Percentiles rank a stretch among this genome's conserved stretches.
phyloP scores from a whole-genome alignment of 371 early-diverging fungal genomes.

The Blakeslea trispora region DNA sequence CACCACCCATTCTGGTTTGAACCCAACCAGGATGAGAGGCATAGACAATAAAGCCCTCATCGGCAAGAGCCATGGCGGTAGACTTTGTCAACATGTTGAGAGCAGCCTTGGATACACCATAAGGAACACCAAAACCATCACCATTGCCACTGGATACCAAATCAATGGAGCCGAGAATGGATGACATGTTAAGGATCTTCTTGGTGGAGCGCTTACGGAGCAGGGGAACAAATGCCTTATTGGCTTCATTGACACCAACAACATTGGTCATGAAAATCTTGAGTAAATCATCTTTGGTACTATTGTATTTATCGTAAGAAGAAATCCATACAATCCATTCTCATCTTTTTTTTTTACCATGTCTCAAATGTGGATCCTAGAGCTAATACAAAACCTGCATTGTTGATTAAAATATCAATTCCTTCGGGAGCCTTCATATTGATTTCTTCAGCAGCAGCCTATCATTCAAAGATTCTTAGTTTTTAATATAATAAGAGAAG shows the following conservation, averaged over 20 bases:
- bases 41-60: constrained; percentile 16
- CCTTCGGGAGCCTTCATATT: constrained; percentile 9
- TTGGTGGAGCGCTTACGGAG: constrained; percentile 12
- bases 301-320: not conserved
- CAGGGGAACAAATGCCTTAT: constrained; percentile 16
- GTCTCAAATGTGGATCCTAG: not conserved
- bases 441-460: constrained; percentile 6
- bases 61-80: constrained; percentile 5
- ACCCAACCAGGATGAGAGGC: constrained; percentile 22
- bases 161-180: constrained; percentile 12
- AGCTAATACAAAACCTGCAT: constrained; percentile 6
- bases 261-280: constrained; percentile 13
- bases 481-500: no score
- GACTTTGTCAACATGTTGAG: constrained; percentile 14
- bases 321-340: not conserved
- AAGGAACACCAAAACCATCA: constrained; percentile 5
- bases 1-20: constrained; percentile 5
- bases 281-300: not conserved
- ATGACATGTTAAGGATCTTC: constrained; percentile 18
- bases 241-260: constrained; percentile 6
- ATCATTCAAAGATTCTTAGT: not conserved
- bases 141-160: not conserved
- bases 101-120: constrained; percentile 15
- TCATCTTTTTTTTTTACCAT: not conserved
- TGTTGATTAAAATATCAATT: constrained; percentile 20